phyloP scores from a whole-genome alignment of 306 rosid species.

The Phaseolus lunatus region DNA sequence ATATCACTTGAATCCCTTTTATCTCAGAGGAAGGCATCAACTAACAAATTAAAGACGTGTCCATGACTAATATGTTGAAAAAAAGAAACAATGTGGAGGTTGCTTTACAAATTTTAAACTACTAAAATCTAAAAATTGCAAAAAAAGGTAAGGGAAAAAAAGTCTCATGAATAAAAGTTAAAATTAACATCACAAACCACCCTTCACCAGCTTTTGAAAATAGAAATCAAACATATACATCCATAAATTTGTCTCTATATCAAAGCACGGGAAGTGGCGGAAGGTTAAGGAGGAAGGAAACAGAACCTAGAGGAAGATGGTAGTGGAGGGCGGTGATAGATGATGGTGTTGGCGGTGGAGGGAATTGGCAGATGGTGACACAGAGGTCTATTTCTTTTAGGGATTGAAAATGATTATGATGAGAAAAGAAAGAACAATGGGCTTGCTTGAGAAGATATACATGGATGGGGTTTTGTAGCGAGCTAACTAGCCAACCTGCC shows the following conservation, averaged over 20 bases:
- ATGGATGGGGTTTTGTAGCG: no score
- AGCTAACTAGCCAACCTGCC: no score
- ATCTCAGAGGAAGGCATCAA: conserved; percentile 37
- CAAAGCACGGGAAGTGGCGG: not conserved
- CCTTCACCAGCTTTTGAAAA: not conserved
- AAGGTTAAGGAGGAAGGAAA: no score
- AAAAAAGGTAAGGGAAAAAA: conserved; percentile 8
- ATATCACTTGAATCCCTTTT: conserved; percentile 40
- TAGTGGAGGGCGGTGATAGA: no score
- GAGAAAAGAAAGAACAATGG: no score
- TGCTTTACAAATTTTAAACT: conserved; percentile 48
- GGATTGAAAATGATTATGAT: no score
- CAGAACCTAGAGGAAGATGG: no score
- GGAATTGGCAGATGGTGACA: no score
- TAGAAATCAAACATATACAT: not conserved
- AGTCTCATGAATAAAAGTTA: not conserved
- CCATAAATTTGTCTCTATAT: not conserved
- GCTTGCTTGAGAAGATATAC: no score
- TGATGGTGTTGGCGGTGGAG: no score
- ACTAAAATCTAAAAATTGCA: conserved; percentile 62
- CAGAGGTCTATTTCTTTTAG: no score
- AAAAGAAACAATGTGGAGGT: conserved; percentile 47
- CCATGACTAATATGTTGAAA: conserved; percentile 44
- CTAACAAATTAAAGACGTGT: conserved; percentile 41
- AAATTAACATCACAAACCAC: conserved; percentile 2